Conservation (phyloP, 108 stramenopile species). For the Pseudonitzschia delicatissima region DNA sequence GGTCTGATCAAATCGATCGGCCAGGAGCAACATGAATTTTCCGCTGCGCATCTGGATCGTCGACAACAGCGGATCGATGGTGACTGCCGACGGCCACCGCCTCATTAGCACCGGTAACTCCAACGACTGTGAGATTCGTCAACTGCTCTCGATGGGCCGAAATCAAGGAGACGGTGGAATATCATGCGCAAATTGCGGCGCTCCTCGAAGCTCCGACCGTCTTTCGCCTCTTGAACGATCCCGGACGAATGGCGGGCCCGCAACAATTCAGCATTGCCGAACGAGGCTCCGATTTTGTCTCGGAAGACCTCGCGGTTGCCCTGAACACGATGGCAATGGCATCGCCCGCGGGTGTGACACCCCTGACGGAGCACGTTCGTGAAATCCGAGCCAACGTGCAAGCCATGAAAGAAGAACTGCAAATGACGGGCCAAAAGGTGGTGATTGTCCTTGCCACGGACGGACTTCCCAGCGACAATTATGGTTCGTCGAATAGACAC, state of each 20-base stretch:
- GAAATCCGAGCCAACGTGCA: constrained; percentile 61
- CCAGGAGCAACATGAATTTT: constrained; percentile 31
- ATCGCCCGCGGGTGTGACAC: constrained; percentile 73
- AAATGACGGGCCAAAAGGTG: constrained; percentile 58
- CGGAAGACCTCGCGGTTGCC: constrained; percentile 48
- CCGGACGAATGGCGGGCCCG: constrained; percentile 36
- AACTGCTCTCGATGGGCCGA: constrained; percentile 61
- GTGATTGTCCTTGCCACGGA: constrained; percentile 86
- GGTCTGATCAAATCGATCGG: constrained; percentile 66
- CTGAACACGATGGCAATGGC: constrained; percentile 47
- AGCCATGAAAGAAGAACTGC: constrained; percentile 45
- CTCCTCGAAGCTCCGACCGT: constrained; percentile 43
- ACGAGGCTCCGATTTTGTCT: constrained; percentile 33
- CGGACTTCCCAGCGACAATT: constrained; percentile 75
- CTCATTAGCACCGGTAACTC: constrained; percentile 46
- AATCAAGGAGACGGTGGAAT: constrained; percentile 54
- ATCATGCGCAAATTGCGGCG: constrained; percentile 53
- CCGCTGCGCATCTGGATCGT: constrained; percentile 56
- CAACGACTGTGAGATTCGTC: constrained; percentile 35
- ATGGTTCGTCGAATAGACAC: constrained; percentile 30
- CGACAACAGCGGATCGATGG: constrained; percentile 74
- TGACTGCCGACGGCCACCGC: constrained; percentile 70
- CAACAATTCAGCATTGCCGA: constrained; percentile 57
- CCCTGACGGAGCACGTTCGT: constrained; percentile 64
- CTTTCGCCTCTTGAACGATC: constrained; percentile 63